Conservation (phyloP, 2,329 filamentous ascomycete species). For the Colletotrichum karsti region DNA sequence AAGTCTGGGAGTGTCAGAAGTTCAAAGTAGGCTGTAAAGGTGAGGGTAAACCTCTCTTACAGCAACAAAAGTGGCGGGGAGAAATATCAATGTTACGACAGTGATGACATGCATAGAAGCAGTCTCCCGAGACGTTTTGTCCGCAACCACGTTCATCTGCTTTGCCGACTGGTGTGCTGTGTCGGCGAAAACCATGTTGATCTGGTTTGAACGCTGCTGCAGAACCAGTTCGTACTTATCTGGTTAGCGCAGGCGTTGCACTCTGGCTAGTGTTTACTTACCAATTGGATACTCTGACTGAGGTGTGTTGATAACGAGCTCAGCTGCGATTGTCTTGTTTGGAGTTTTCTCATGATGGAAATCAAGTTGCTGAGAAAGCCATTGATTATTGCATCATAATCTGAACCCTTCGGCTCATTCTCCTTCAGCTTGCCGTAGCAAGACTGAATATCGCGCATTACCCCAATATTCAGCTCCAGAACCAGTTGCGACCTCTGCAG, state of each 20-base stretch:
- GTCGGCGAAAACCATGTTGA: background rate
- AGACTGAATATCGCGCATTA: background rate
- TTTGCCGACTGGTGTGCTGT: background rate
- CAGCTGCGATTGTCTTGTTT: background rate
- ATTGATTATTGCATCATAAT: background rate
- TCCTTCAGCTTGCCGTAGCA: background rate
- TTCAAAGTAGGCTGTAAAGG: background rate
- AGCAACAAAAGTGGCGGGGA: conserved; percentile 6
- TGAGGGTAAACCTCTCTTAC: conserved; percentile 4
- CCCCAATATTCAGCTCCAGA: background rate
- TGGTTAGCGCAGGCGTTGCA: background rate
- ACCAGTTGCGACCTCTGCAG: background rate
- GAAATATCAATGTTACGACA: background rate
- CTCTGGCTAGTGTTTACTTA: background rate
- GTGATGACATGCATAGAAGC: conserved; percentile 8
- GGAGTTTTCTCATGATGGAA: background rate
- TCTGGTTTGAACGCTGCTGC: background rate
- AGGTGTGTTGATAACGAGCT: background rate
- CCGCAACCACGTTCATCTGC: background rate
- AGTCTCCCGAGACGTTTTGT: background rate
- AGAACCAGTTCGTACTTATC: background rate
- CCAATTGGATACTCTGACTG: background rate
- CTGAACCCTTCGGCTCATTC: too few species aligned
- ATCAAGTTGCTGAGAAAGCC: background rate
- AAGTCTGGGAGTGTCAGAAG: background rate